Conservation (phyloP, 2,329 filamentous ascomycete genomes). For the Rugonectria rugulosa region DNA sequence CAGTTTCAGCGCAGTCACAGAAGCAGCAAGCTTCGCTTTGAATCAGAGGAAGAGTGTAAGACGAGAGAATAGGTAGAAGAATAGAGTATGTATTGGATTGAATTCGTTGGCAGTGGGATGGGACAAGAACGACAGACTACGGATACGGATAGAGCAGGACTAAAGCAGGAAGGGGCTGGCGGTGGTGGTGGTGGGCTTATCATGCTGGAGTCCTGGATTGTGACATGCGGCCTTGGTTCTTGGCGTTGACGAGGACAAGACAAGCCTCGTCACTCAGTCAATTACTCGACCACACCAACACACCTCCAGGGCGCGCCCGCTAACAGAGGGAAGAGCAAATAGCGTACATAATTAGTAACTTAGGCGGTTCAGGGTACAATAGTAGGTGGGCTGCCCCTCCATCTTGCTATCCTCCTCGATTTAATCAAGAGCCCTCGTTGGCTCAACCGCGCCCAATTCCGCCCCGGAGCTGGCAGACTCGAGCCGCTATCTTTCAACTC, state of each 20-base stretch:
- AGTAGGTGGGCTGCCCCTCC: no score
- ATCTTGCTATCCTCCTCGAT: no score
- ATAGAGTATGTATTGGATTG: background rate
- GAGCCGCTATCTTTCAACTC: constrained; percentile 16
- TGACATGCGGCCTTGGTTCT: constrained; percentile 26
- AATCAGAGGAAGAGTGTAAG: background rate
- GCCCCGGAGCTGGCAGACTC: background rate
- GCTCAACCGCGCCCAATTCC: constrained; percentile 2
- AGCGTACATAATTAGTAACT: no score
- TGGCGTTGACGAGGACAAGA: constrained; percentile 25
- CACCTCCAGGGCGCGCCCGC: no score
- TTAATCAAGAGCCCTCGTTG: no score
- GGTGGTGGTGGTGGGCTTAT: constrained; percentile 36
- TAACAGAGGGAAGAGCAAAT: no score
- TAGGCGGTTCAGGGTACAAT: no score
- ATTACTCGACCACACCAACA: background rate
- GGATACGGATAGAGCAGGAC: no score
- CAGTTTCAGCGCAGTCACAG: background rate
- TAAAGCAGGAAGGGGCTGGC: constrained; percentile 32
- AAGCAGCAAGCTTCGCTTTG: background rate
- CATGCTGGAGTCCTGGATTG: constrained; percentile 19
- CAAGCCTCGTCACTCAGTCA: constrained; percentile 4
- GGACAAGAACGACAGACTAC: constrained; percentile 18
- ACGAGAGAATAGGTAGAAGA: background rate
- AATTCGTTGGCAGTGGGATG: background rate